Base-by-base conservation (phyloP, 805 yeast species). In the Ogataea neopini region DNA sequence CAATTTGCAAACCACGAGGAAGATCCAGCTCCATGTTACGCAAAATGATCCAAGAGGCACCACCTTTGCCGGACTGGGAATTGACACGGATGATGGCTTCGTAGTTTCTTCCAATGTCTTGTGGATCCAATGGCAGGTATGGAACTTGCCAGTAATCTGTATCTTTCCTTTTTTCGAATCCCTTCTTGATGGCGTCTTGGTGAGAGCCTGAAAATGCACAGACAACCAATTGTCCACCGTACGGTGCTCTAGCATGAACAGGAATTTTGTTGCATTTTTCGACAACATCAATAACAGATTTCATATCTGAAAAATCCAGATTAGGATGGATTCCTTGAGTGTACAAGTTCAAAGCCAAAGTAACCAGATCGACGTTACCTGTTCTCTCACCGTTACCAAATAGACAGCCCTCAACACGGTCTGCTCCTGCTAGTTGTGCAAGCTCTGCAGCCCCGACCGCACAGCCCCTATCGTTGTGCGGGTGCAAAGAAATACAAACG, bases 51-150 rank as follows among this genome's bases (percentile, higher is more conserved):
- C 95, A 87, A 5, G 95, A 88, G 9, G 92, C 86, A 56, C 95
- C 95, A 60, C 95, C 95, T 69, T 87, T 87, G 52, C 96, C 96
- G 20, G 88, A 80, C 69, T 87, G 95, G 10, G 94, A 86, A 69
- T 87, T 87, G 64, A 87, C 94, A 62, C 96, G 80, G 58, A 87
- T 87, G 47, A 88, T 86, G n/a, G 95, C 94, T 68, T 88, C 96
- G 70, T 88, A 88, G n/a, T 85, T 85, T 66, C 94, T 80, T 43
- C 95, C 95, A 58, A 87, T 83, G 64, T 88, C 95, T 56, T 79
- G 74, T 39, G 96, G 96, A 63, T 87, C 96, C 61, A 88, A 74
- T 23, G 96, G 95, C 56, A 87, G 75, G 69, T 87, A 87, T 15
- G 96, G 96, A 49, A 87, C 73, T 58, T 77, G 73, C 96, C 95